Percentiles rank a stretch among this genome's conserved stretches.
Conservation (phyloP, 768 basidiomycete genomes). For the Suillus cothurnatus region DNA sequence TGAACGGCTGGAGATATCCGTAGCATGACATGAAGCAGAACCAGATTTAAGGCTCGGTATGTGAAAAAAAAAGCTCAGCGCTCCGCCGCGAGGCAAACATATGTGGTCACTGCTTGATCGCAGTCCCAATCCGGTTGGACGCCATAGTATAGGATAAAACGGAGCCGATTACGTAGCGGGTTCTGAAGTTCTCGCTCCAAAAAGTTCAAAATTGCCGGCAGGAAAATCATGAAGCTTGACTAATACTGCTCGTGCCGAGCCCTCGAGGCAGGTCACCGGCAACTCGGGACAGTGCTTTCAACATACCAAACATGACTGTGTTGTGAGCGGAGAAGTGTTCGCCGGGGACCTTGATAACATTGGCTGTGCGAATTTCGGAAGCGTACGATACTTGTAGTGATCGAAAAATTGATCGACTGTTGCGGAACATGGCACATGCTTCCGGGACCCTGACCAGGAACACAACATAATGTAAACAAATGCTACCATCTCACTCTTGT, state of each 20-base stretch:
- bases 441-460: neutral
- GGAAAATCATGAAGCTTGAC: slow-evolving; percentile 2
- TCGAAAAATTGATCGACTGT: neutral
- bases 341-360: neutral
- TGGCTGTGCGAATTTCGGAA: neutral
- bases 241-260: neutral
- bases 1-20: neutral
- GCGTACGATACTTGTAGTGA: neutral
- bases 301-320: neutral
- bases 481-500: neutral
- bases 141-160: neutral
- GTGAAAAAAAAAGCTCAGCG: neutral
- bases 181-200: slow-evolving; percentile 2
- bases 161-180: slow-evolving; percentile 2
- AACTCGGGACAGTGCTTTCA: neutral
- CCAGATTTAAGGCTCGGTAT: neutral
- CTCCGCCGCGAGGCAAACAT: neutral
- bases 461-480: neutral
- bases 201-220: slow-evolving; percentile 5
- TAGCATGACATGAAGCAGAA: neutral
- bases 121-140: slow-evolving; percentile 2
- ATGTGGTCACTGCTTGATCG: slow-evolving; percentile 5
- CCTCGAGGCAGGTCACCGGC: slow-evolving; percentile 3
- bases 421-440: neutral
- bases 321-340: neutral